phyloP scores from a whole-genome alignment of 257 asterid species.

The Nicotiana tomentosiformis region DNA sequence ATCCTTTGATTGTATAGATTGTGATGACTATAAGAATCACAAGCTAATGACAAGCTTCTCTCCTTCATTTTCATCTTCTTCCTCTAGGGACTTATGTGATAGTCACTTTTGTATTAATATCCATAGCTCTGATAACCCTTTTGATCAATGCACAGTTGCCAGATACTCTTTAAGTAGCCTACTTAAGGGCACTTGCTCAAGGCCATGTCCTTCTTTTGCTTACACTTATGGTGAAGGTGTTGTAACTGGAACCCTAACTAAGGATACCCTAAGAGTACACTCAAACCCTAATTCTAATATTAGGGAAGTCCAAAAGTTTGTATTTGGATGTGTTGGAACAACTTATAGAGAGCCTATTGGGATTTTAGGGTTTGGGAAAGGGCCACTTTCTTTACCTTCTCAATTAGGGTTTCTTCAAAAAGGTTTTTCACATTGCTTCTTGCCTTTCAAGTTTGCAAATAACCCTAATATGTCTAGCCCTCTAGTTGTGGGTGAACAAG shows the following conservation, averaged over 20 bases:
- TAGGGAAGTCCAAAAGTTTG: constrained; percentile 35
- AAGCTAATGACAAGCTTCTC: constrained; percentile 36
- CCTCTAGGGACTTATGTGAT: constrained; percentile 44
- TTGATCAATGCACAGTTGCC: constrained; percentile 47
- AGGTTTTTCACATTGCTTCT: constrained; percentile 73
- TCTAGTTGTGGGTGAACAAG: constrained; percentile 52
- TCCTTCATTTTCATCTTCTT: constrained; percentile 44
- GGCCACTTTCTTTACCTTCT: constrained; percentile 67
- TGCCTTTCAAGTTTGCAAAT: constrained; percentile 63
- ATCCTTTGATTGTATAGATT: constrained; percentile 59
- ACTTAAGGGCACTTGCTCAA: constrained; percentile 37
- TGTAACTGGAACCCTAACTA: constrained; percentile 49
- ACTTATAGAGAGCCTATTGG: constrained; percentile 67
- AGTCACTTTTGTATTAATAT: constrained; percentile 36
- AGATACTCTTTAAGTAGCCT: constrained; percentile 56
- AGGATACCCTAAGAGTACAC: constrained; percentile 48
- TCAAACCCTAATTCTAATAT: constrained; percentile 24
- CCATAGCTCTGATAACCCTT: constrained; percentile 52
- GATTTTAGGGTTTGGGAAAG: constrained; percentile 69
- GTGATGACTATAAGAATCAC: constrained; percentile 33
- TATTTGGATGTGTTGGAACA: constrained; percentile 60
- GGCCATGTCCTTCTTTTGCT: constrained; percentile 79
- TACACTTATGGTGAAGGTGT: constrained; percentile 64
- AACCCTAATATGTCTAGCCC: constrained; percentile 69
- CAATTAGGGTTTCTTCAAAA: constrained; percentile 61